Percentiles rank a stretch among this genome's conserved stretches.
phyloP scores from a whole-genome alignment of 768 basidiomycete genomes.

The Leccinum broughii region DNA sequence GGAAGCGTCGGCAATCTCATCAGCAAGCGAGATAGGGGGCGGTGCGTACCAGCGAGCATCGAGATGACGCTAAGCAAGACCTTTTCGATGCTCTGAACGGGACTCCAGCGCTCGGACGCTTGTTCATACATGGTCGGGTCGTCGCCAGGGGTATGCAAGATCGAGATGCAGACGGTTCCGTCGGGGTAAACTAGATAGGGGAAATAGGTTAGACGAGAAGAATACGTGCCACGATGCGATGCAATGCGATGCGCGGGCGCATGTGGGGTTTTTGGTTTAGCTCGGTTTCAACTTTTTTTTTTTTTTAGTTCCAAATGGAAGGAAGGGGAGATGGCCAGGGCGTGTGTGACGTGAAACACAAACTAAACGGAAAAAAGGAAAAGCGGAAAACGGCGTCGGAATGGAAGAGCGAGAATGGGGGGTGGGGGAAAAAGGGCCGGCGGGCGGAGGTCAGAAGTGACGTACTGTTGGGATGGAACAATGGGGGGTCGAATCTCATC shows the following conservation, averaged over 20 bases:
- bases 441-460: constrained; percentile 5
- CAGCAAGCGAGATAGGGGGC: constrained; percentile 1
- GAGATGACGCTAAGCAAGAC: constrained; percentile 94
- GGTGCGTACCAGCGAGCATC: constrained; percentile 83
- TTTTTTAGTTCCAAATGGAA: not conserved
- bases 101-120: constrained; percentile 96
- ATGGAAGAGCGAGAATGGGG: not conserved
- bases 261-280: not conserved
- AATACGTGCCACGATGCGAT: not conserved
- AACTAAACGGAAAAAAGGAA: not conserved
- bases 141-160: constrained; percentile 91
- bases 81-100: constrained; percentile 98
- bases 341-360: not conserved
- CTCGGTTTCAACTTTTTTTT: not conserved
- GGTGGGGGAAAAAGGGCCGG: too few species aligned
- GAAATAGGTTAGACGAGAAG: not conserved
- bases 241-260: not conserved
- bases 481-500: constrained; percentile 97
- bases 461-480: constrained; percentile 97
- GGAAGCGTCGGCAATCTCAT: not conserved
- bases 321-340: not conserved
- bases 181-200: constrained; percentile 82
- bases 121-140: constrained; percentile 93
- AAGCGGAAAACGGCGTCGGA: not conserved
- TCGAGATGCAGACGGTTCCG: constrained; percentile 97